Evolutionary conservation across 176 grass and related monocot species (phyloP), one percentile per base, ranked within the genome.

Genomic region (Carex kokanica): DNA sequence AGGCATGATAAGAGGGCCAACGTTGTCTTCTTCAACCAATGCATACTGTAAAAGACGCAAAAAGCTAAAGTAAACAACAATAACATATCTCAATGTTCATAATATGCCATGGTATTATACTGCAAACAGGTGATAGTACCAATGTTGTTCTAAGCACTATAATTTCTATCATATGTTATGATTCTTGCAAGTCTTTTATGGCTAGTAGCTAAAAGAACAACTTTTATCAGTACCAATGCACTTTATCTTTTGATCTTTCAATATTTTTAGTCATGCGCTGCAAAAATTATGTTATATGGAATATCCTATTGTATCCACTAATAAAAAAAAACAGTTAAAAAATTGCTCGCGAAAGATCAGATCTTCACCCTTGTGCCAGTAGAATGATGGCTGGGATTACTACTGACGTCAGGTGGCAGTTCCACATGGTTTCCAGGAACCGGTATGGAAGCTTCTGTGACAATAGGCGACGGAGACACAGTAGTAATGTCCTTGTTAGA

Each of bases 21-120:
- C 81, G 79, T 98, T 98, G 72, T 98, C 92, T 67, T 98, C 92
- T 80, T 94, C 95, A 62, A 91, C 82, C 84, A 94, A 87, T 72
- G 74, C 86, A 88, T 93, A 94, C 95, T 98, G 83, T 73, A 91
- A 52, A 83, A 83, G 15, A 81, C 1, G 29, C 8, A 54, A 29
- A 29, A 27, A 78, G 20, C 15, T 51, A 0, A 52, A 38, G 0
- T 38, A 38, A 12, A 12, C 2, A 17, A 40, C n/a, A 69, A 69
- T 69, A 41, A n/a, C 32, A 41, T 4, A 69, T 40, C 21, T 29
- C 51, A 32, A 78, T 11, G 29, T 29, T 32, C 25, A 78, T 53
- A 17, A 56, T 56, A 78, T 54, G 47, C 7, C 11, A 75, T 75
- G 43, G 15, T 75, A 45, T 75, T 54, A 75, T 29, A 8, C 72